Conservation (phyloP, 345 rosid species). For the Euphorbia tirucalli region DNA sequence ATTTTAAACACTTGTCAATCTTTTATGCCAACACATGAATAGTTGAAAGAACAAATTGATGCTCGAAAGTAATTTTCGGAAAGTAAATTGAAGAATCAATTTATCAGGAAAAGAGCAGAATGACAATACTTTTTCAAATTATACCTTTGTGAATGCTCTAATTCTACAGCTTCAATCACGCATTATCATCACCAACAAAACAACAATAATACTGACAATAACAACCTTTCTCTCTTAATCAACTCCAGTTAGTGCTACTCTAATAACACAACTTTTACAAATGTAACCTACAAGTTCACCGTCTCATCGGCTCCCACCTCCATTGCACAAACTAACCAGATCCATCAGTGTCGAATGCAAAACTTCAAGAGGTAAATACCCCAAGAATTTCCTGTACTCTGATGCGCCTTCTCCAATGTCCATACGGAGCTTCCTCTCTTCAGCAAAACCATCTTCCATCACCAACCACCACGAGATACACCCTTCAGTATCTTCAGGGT, state of each 20-base stretch:
- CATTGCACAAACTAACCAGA: slow-evolving; percentile 66
- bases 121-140: too few relatives aligned
- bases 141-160: too few relatives aligned
- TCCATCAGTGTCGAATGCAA: slow-evolving; percentile 72
- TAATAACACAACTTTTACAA: neutral
- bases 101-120: too few relatives aligned
- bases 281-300: neutral
- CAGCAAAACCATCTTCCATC: slow-evolving; percentile 70
- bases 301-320: slow-evolving; percentile 18
- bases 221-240: neutral
- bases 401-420: slow-evolving; percentile 43
- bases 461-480: slow-evolving; percentile 93
- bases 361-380: slow-evolving; percentile 66
- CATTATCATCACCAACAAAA: neutral
- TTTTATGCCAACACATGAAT: too few relatives aligned
- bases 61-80: too few relatives aligned
- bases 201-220: neutral
- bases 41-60: too few relatives aligned
- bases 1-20: too few relatives aligned
- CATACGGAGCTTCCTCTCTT: slow-evolving; percentile 46
- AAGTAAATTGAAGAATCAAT: too few relatives aligned
- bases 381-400: slow-evolving; percentile 67
- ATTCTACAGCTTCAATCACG: too few relatives aligned
- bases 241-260: neutral
- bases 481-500: slow-evolving; percentile 62